Conservation (phyloP, 208 protist species). For the Polymyxa betae region DNA sequence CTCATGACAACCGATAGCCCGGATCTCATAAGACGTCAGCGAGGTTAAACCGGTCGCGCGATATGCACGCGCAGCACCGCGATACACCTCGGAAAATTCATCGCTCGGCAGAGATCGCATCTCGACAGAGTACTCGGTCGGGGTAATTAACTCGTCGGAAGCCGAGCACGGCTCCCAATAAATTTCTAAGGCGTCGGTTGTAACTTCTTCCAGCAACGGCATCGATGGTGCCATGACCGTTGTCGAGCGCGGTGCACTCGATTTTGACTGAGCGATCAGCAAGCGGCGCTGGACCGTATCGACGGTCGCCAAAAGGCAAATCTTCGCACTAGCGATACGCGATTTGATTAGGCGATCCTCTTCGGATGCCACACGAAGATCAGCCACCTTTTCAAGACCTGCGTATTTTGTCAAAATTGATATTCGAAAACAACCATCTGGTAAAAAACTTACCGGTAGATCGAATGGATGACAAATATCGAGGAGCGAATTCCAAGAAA, state of each 20-base stretch:
- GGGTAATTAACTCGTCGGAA: not conserved
- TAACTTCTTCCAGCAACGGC: conserved; percentile 7
- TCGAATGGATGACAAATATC: not conserved
- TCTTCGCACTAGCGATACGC: not conserved
- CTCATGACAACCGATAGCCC: not conserved
- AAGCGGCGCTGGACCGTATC: not conserved
- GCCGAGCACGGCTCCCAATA: not conserved
- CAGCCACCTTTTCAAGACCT: not conserved
- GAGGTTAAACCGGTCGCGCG: not conserved
- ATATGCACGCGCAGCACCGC: not conserved
- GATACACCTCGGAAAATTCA: not conserved
- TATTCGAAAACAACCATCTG: not conserved
- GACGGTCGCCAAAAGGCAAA: not conserved
- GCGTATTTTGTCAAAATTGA: not conserved
- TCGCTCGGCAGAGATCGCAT: not conserved
- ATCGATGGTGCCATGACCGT: not conserved
- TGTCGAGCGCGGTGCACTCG: not conserved
- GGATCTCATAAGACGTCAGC: conserved; percentile 20
- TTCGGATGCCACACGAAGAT: not conserved
- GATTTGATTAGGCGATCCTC: conserved; percentile 46
- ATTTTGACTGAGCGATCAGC: not conserved
- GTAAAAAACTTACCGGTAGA: not conserved
- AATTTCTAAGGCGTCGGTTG: not conserved
- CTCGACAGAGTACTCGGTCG: not conserved
- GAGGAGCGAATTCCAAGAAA: not conserved